Evolutionary conservation across 352 stramenopile species (phyloP).

Genomic region (Pythium rhizo-oryzae): DNA sequence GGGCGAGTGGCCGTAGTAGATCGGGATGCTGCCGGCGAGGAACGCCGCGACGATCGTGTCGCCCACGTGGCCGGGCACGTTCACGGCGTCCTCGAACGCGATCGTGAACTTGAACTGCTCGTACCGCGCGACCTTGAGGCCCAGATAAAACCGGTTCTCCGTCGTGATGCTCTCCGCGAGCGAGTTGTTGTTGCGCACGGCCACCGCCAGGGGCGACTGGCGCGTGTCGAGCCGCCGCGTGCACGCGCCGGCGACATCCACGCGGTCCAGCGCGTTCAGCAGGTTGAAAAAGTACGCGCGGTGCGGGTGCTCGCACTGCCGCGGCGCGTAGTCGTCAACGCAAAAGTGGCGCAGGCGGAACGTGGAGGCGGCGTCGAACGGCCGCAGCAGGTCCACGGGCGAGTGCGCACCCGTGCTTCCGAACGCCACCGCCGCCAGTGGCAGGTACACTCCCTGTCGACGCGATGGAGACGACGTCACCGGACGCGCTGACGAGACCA

Average conservation of each 20-base stretch:
- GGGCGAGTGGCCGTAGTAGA: conserved; percentile 57
- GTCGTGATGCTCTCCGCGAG: conserved; percentile 4
- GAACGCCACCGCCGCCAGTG: conserved; percentile 48
- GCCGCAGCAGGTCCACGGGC: conserved; percentile 33
- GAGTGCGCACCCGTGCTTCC: conserved; percentile 28
- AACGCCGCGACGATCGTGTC: conserved; percentile 66
- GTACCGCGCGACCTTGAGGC: not conserved
- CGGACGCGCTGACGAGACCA: not conserved
- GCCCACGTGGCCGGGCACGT: conserved; percentile 47
- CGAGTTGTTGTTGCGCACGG: not conserved
- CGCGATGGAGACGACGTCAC: not conserved
- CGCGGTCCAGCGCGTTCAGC: conserved; percentile 42
- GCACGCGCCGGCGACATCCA: conserved; percentile 54
- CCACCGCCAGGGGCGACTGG: conserved; percentile 17
- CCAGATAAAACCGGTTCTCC: not conserved
- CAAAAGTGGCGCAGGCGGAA: conserved; percentile 38
- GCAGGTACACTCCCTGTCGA: conserved; percentile 1
- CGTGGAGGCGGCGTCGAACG: not conserved
- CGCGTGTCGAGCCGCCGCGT: not conserved
- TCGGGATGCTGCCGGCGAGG: conserved; percentile 54
- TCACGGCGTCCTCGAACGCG: conserved; percentile 58
- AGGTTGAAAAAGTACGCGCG: conserved; percentile 60
- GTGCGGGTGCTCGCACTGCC: conserved; percentile 44
- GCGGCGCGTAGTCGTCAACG: conserved; percentile 51
- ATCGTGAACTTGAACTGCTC: conserved; percentile 58